These are phyloP conservation scores for Boletus pseudopeckii DNA, from an alignment of 768 basidiomycete species.

Conservation along the genomic window DNA sequence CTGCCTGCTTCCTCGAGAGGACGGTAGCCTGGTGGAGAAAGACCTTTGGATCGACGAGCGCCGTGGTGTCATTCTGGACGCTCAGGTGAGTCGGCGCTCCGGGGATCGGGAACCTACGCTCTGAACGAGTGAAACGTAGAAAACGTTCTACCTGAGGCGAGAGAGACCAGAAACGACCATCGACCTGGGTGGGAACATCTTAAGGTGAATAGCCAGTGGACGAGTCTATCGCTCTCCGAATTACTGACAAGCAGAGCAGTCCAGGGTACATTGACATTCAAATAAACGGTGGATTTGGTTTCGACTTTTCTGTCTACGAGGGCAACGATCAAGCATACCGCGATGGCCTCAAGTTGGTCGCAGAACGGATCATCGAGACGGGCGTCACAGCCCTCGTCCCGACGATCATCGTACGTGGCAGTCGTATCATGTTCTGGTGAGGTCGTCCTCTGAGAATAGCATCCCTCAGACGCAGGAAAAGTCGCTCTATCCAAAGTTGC, in stretches of 20 bases:
- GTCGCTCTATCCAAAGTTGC: conserved; percentile 66
- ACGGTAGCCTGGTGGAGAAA: conserved; percentile 67
- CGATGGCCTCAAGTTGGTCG: conserved; percentile 63
- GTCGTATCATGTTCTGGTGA: not conserved
- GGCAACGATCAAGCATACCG: conserved; percentile 66
- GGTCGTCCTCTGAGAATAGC: not conserved
- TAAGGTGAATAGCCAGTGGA: conserved; percentile 45
- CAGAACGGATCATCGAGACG: conserved; percentile 77
- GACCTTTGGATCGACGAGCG: conserved; percentile 82
- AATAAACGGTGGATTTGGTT: conserved; percentile 86
- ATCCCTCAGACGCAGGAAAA: conserved; percentile 68
- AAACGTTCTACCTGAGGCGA: conserved; percentile 61
- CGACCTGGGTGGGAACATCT: conserved; percentile 72
- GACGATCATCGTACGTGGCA: conserved; percentile 61
- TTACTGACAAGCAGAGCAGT: conserved; percentile 36
- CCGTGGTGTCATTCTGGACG: conserved; percentile 70
- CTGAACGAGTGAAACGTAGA: conserved; percentile 36
- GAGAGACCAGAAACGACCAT: conserved; percentile 61
- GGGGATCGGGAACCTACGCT: not conserved
- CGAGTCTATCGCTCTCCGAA: not conserved
- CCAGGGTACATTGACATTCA: conserved; percentile 87
- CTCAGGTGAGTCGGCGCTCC: conserved; percentile 47
- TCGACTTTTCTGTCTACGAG: conserved; percentile 83
- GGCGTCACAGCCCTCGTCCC: conserved; percentile 79
- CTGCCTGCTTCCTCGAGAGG: conserved; percentile 75